These are phyloP conservation scores for Suillus occidentalis DNA, from an alignment of 768 basidiomycete species.

Conservation along the genomic window DNA sequence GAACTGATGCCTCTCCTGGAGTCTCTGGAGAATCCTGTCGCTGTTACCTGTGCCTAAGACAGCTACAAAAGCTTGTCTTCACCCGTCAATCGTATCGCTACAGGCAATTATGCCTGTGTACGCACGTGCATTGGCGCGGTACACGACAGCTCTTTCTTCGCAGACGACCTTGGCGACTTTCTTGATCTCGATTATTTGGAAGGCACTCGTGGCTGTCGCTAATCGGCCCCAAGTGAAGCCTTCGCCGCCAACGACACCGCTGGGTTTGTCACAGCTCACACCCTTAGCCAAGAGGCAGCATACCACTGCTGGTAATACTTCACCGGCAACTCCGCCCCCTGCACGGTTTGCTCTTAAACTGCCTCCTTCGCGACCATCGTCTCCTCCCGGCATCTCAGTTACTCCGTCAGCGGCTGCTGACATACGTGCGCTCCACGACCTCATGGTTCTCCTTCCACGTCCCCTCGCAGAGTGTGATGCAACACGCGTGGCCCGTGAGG, in stretches of 20 bases:
- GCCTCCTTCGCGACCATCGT: conserved; percentile 65
- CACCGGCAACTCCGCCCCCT: conserved; percentile 56
- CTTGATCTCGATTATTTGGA: conserved; percentile 75
- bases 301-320: conserved; percentile 40
- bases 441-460: conserved; percentile 60
- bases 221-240: conserved; percentile 47
- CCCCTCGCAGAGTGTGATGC: conserved; percentile 50
- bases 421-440: conserved; percentile 58
- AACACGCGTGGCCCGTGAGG: conserved; percentile 67
- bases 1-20: conserved; percentile 64
- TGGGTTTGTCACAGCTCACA: conserved; percentile 36
- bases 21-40: conserved; percentile 52
- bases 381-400: conserved; percentile 44
- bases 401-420: conserved; percentile 52
- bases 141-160: conserved; percentile 50
- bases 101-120: conserved; percentile 65
- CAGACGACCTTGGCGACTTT: conserved; percentile 68
- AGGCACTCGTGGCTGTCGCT: conserved; percentile 66
- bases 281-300: conserved; percentile 43
- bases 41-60: conserved; percentile 23
- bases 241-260: conserved; percentile 37
- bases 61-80: conserved; percentile 28
- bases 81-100: conserved; percentile 62
- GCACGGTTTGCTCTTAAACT: conserved; percentile 66
- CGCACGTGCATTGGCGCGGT: conserved; percentile 54